A percentile compares a stretch with the other conserved stretches of the same genome.
Conservation (phyloP, 192 early-diverging fungal species). For the Backusella sp. region DNA sequence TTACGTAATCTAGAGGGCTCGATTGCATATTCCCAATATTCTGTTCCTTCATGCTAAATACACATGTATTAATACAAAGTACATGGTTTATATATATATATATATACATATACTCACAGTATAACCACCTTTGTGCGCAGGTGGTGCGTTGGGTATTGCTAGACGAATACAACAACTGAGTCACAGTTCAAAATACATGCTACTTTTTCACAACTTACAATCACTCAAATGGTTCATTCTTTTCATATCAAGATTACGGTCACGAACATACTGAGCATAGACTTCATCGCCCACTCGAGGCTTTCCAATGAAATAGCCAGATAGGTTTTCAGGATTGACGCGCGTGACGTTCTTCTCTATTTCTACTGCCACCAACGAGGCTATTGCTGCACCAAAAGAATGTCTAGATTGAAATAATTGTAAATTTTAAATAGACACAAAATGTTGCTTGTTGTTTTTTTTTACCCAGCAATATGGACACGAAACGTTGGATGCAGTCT, state of each 20-base stretch:
- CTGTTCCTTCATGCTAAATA: conserved; percentile 11
- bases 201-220: neutral
- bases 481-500: neutral
- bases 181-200: neutral
- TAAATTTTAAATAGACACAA: neutral
- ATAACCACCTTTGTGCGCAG: neutral
- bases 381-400: conserved; percentile 5
- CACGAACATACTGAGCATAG: conserved; percentile 5
- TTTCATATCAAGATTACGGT: neutral
- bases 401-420: neutral
- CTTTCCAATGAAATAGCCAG: neutral
- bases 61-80: no score
- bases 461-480: conserved; percentile 7
- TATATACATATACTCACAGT: neutral
- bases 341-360: neutral
- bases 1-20: neutral
- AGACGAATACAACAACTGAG: neutral
- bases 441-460: neutral
- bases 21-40: conserved; percentile 5
- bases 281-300: neutral
- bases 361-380: neutral
- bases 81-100: no score
- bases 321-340: neutral
- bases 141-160: neutral
- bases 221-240: neutral